Evolutionary conservation across 371 early-diverging fungal species (phyloP), one percentile per base, ranked within the genome.

Genomic region (Coemansia sp.): DNA sequence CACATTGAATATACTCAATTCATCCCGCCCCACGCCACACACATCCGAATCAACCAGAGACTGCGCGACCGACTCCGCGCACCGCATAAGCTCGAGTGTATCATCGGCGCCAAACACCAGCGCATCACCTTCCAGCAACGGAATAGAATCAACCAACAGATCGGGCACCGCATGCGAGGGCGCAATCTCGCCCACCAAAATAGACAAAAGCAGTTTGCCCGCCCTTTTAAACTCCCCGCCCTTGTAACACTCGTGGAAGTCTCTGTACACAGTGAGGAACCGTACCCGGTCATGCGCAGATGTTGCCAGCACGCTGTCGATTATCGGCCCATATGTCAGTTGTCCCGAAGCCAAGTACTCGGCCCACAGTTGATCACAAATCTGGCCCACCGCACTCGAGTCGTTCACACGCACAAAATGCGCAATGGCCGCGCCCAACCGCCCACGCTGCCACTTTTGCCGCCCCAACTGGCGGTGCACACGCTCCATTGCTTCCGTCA

Each of bases 71-170:
- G 64, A n/a, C 55, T 77, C 77, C 0, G 69, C 69, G 39, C 69
- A 64, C 24, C 75, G 64, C 68, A 77, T 64, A 14, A 77, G 63
- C 77, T 68, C 77, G 16, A 68, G 55, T 8, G 77, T 77, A 5
- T 72, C 69, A 13, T 72, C 63, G 0, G 75, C 39, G 26, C 58
- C 29, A 21, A 77, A 77, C 34, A 77, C 77, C 54, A 74, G 51
- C 11, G 6, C n/a, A 11, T 77, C 75, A 51, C 63, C 75, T 22
- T 77, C 77, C n/a, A 77, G 63, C 55, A 77, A 39, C 29, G 77
- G 77, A 5, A 77, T 74, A 0, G 77, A 18, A 13, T 77, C 77
- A 2, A 71, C 61, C 8, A 77, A 63, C 58, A 77, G 18, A 16
- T 65, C 73, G 4, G 58, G 50, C 2, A 71, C 53, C 0, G 73